Conservation (phyloP, 345 rosid genomes). For the Nephelium lappaceum region DNA sequence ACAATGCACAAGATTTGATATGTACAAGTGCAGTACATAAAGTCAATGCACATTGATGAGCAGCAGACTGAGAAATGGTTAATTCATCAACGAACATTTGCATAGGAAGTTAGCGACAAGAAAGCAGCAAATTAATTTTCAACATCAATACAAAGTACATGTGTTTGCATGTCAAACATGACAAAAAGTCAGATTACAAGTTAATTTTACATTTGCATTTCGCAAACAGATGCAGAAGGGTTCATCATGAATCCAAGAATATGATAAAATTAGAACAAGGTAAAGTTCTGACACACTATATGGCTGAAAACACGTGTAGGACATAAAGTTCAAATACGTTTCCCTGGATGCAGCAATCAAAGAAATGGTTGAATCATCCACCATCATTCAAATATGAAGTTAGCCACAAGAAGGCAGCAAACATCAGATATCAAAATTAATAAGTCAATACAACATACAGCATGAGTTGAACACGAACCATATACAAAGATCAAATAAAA, state of each 20-base stretch:
- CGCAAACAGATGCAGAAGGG: not conserved
- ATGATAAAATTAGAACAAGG: slow-evolving; percentile 2
- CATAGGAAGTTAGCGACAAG: not conserved
- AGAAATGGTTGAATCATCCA: slow-evolving; percentile 5
- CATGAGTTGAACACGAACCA: not conserved
- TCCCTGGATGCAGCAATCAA: not conserved
- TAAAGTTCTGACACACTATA: not conserved
- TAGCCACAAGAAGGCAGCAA: not conserved
- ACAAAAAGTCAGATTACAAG: not conserved
- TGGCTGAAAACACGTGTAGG: not conserved
- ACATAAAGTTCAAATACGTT: not conserved
- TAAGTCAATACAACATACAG: not conserved
- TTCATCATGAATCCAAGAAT: not conserved
- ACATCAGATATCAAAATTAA: not conserved
- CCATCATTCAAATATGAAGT: slow-evolving; percentile 2
- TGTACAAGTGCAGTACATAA: not conserved
- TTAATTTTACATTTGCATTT: not conserved
- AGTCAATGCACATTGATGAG: not conserved
- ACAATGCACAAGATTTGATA: not conserved
- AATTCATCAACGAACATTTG: not conserved
- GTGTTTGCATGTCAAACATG: not conserved
- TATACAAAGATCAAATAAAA: not conserved
- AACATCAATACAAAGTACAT: not conserved
- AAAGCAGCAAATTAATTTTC: not conserved
- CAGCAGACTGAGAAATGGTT: not conserved